Conservation (phyloP, 2,329 filamentous ascomycete genomes). For the Metarhizium brunneum region DNA sequence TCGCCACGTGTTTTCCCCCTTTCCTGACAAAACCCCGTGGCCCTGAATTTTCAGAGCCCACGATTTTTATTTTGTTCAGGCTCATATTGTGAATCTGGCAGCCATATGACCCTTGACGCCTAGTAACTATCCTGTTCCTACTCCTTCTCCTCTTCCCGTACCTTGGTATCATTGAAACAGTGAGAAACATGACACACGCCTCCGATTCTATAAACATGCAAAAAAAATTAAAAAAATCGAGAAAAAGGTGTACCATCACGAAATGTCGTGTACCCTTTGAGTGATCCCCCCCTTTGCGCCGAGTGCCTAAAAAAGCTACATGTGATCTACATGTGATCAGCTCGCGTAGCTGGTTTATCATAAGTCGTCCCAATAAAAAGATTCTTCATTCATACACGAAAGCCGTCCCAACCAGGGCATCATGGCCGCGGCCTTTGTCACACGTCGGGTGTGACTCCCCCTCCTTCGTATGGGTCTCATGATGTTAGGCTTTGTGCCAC, state of each 20-base stretch:
- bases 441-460: not conserved
- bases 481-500: slow-evolving; percentile 18
- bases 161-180: slow-evolving; percentile 3
- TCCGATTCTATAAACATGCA: not conserved
- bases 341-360: not conserved
- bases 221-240: not conserved
- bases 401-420: not conserved
- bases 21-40: not conserved
- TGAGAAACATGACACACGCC: not conserved
- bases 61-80: not conserved
- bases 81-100: not conserved
- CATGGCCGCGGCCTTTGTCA: not conserved
- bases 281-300: not conserved
- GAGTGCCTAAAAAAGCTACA: not conserved
- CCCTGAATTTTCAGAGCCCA: not conserved
- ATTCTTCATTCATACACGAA: not conserved
- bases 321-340: not conserved
- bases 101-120: not conserved
- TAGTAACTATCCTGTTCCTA: not conserved
- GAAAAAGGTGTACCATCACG: too few species aligned
- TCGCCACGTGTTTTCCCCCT: not conserved
- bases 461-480: not conserved
- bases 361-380: not conserved
- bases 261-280: not conserved
- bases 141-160: not conserved